A percentile compares a stretch with the other conserved stretches of the same genome.
Evolutionary conservation across 176 grass and related monocot genomes (phyloP).

Genomic region (Coix lacrymajobi): DNA sequence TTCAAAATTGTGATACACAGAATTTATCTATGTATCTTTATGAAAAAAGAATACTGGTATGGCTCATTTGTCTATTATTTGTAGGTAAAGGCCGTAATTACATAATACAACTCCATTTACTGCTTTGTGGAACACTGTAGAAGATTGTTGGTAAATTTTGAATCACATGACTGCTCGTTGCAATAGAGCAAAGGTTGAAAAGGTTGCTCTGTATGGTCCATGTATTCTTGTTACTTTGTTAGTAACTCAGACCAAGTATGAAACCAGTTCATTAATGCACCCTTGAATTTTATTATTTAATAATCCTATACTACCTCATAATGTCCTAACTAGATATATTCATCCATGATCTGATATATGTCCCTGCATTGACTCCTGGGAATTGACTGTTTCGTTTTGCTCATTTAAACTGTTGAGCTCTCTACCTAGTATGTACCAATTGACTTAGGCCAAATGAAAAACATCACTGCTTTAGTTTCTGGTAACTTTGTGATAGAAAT

Average conservation of each 20-base stretch:
- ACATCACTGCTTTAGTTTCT: neutral
- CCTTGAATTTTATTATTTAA: neutral
- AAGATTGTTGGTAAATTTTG: neutral
- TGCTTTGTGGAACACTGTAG: neutral
- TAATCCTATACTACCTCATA: neutral
- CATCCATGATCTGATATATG: slow-evolving; percentile 3
- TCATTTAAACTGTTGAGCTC: neutral
- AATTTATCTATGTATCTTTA: slow-evolving; percentile 96
- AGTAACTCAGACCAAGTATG: neutral
- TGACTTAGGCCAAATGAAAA: neutral
- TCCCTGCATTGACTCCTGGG: neutral
- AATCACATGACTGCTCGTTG: slow-evolving; percentile 2
- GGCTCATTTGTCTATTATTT: neutral
- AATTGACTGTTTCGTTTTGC: neutral
- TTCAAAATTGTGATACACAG: slow-evolving; percentile 93
- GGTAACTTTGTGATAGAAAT: neutral
- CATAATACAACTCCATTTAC: neutral
- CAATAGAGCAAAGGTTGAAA: neutral
- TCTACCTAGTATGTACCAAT: neutral
- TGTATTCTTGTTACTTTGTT: slow-evolving; percentile 21
- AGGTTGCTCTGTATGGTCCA: neutral
- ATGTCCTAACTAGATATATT: neutral
- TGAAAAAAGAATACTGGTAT: slow-evolving; percentile 96
- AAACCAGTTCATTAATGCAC: neutral
- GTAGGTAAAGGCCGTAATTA: neutral